A percentile compares a stretch with the other conserved stretches of the same genome.
Conservation (phyloP, 164 flowering plant species). For the Piper betle region DNA sequence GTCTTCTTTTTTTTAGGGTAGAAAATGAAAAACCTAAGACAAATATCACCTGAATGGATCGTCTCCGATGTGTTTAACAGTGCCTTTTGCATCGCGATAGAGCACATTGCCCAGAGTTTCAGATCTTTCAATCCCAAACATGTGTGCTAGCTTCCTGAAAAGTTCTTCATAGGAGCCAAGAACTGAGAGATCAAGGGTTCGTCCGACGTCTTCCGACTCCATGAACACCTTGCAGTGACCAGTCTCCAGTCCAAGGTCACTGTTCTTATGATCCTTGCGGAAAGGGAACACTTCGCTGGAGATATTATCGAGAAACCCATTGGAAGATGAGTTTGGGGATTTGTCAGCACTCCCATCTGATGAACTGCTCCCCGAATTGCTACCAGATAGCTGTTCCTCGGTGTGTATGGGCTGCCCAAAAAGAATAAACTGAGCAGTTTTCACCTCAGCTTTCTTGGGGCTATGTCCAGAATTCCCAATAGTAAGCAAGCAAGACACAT, state of each 20-base stretch:
- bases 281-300: conserved; percentile 23
- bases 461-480: conserved; percentile 45
- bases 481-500: conserved; percentile 59
- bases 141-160: conserved; percentile 37
- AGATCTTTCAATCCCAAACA: conserved; percentile 50
- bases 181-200: conserved; percentile 62
- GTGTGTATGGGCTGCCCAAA: conserved; percentile 85
- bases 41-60: conserved; percentile 82
- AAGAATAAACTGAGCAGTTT: conserved; percentile 53
- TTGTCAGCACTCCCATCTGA: conserved; percentile 33
- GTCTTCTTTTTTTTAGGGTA: too few relatives aligned
- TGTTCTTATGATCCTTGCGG: conserved; percentile 13
- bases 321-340: conserved; percentile 13
- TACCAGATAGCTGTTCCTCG: conserved; percentile 53
- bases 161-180: conserved; percentile 76
- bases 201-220: conserved; percentile 75
- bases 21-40: background rate
- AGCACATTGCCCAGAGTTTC: conserved; percentile 37
- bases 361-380: conserved; percentile 32
- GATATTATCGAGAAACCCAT: conserved; percentile 20
- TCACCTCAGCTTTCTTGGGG: conserved; percentile 30
- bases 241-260: conserved; percentile 30
- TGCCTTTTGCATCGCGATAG: conserved; percentile 45
- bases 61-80: conserved; percentile 51
- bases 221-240: conserved; percentile 71